phyloP scores from a whole-genome alignment of 2,329 filamentous ascomycete species.

The Alternaria viburni region DNA sequence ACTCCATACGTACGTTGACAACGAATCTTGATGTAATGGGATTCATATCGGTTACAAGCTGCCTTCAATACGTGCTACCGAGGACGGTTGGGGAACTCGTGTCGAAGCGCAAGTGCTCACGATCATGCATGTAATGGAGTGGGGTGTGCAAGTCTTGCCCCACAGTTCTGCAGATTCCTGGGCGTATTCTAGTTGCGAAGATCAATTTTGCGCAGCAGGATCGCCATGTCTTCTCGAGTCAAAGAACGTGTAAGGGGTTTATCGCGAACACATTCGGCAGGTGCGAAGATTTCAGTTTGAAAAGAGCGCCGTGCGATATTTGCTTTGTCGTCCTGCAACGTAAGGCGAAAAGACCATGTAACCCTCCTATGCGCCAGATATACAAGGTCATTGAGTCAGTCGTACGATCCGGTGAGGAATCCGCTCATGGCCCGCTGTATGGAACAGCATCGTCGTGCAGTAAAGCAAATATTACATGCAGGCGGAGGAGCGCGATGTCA shows the following conservation, averaged over 20 bases:
- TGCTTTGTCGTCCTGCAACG: background rate
- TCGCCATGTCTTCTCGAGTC: background rate
- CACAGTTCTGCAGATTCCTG: background rate
- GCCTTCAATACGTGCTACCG: background rate
- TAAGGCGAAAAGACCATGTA: background rate
- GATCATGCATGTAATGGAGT: constrained; percentile 5
- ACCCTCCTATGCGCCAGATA: background rate
- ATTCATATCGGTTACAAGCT: background rate
- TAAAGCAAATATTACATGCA: constrained; percentile 9
- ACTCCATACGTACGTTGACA: background rate
- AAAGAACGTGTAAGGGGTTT: background rate
- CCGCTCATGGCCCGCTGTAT: background rate
- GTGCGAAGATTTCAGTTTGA: constrained; percentile 10
- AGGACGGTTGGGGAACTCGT: background rate
- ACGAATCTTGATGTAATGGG: background rate
- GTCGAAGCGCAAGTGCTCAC: background rate
- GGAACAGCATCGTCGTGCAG: background rate
- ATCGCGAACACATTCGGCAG: background rate
- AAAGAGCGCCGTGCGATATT: constrained; percentile 16
- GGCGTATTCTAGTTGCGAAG: background rate
- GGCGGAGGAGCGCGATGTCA: constrained; percentile 5
- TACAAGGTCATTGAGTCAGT: background rate
- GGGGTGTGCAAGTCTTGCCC: constrained; percentile 1
- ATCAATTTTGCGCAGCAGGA: background rate
- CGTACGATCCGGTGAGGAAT: background rate